Evolutionary conservation across 23 red algal species (phyloP), one percentile per base, ranked within the genome.

Genomic region (Gracilaria domingensis): DNA sequence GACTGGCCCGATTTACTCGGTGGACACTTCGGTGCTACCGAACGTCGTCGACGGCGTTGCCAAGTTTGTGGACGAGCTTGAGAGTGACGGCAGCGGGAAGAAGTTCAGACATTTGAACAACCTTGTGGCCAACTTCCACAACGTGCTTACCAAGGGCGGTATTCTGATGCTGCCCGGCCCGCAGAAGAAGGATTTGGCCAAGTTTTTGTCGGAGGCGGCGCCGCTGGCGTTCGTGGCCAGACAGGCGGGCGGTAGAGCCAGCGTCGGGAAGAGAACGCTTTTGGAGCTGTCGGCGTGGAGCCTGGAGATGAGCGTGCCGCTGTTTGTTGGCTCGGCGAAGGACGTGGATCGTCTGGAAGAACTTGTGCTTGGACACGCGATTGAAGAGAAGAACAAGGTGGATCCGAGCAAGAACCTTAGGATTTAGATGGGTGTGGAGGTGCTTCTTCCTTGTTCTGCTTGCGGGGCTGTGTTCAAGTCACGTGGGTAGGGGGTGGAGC

Each of bases 81-180:
- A 98, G 81, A 75, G 65, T 20, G 55, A 78, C 29, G 89, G 66
- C 20, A 82, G 84, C 39, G 85, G 89, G 30, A 93, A 91, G 74
- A 82, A 90, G 53, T 98, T 96, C 51, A 88, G 97, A 28, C 93
- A 95, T 89, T 80, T 96, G 53, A 87, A 93, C 54, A 96, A 96
- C 67, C 50, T 95, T 42, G 97, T 98, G 2, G 93, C 93, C 70
- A 96, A 98, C 69, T 96, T 98, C 54, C 97, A 98, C 79, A 90
- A 88, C 14, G 84, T 98, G 67, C 83, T 98, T 0, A 94, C 82
- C 0, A 77, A 92, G 66, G 97, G 97, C 2, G 97, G 97, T 12
- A 96, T 98, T 93, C 66, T 98, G 65, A 93, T 98, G 97, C 23
- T 96, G 89, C 93, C 97, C 20, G 97, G 97, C 33, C 97, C 97